Conservation (phyloP, 768 basidiomycete genomes). For the Hypholoma fasciculare region DNA sequence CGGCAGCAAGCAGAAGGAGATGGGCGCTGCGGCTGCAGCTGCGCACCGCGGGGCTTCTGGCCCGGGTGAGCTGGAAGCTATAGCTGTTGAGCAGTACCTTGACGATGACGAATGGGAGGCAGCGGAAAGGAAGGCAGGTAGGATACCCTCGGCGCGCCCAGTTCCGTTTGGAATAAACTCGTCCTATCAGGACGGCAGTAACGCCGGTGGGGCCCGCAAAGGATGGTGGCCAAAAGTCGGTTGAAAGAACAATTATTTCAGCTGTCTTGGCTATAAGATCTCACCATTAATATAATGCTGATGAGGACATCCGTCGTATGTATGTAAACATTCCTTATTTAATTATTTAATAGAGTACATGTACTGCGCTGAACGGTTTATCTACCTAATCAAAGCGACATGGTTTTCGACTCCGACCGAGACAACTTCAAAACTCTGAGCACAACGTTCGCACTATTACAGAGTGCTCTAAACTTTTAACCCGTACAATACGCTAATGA, state of each 20-base stretch:
- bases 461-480: no score
- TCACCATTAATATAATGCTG: background rate
- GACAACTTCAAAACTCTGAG: no score
- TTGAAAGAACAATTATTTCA: background rate
- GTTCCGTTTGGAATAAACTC: constrained; percentile 4
- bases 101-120: constrained; percentile 75
- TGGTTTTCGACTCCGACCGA: no score
- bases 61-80: constrained; percentile 35
- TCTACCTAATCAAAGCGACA: no score
- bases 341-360: no score
- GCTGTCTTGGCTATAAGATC: background rate
- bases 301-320: no score
- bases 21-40: constrained; percentile 4
- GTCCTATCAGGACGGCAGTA: background rate
- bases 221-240: background rate
- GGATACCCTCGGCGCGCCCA: constrained; percentile 17
- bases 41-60: background rate
- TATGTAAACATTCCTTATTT: no score
- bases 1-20: constrained; percentile 33
- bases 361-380: no score
- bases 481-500: no score
- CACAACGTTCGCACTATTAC: no score
- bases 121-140: constrained; percentile 28
- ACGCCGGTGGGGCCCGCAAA: background rate
- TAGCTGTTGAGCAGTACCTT: constrained; percentile 59